A percentile compares a stretch with the other conserved stretches of the same genome.
phyloP scores from a whole-genome alignment of 202 grass and related monocot species.

The Zoysia matrella region DNA sequence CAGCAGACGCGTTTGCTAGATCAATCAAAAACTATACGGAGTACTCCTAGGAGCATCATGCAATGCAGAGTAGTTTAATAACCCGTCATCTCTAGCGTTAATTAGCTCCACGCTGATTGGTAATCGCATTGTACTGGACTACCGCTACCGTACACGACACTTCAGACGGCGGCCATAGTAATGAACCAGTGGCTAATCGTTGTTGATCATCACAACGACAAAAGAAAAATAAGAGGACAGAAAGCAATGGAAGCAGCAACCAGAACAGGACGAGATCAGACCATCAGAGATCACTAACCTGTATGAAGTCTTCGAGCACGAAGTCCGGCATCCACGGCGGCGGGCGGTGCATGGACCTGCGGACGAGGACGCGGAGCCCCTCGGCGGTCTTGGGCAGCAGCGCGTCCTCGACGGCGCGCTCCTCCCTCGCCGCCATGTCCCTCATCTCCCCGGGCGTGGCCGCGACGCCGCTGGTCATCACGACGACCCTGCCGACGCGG shows the following conservation, averaged over 20 bases:
- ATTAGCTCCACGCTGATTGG: no score
- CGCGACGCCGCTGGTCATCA: constrained; percentile 73
- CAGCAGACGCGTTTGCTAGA: background rate
- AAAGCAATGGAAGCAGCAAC: background rate
- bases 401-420: constrained; percentile 64
- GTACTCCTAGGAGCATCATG: no score
- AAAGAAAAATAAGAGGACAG: no score
- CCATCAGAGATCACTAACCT: constrained; percentile 37
- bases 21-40: no score
- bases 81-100: background rate
- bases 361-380: constrained; percentile 66
- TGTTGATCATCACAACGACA: no score
- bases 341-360: constrained; percentile 76
- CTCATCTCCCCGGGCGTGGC: constrained; percentile 44
- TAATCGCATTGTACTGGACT: no score
- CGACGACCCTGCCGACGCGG: constrained; percentile 51
- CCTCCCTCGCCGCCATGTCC: constrained; percentile 59
- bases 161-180: no score
- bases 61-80: background rate
- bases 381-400: constrained; percentile 66
- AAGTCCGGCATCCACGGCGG: constrained; percentile 80
- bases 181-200: no score
- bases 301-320: constrained; percentile 81
- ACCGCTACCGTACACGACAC: no score
- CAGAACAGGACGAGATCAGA: no score